phyloP scores from a whole-genome alignment of 2,329 filamentous ascomycete genomes.

The Epichloe gansuensis region DNA sequence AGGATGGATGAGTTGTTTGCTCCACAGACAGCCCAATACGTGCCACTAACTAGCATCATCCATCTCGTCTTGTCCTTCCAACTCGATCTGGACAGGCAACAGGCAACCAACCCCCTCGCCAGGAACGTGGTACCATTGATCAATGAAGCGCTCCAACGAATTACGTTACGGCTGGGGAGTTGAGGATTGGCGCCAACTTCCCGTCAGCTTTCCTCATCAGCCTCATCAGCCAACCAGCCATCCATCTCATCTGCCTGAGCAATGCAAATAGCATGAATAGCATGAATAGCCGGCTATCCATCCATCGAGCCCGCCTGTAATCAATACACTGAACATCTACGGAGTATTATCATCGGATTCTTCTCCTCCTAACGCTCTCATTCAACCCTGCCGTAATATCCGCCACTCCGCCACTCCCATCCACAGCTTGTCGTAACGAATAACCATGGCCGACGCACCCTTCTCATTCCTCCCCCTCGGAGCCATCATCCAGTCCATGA shows the following conservation, averaged over 20 bases:
- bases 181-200: too few species aligned
- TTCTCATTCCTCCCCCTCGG: conserved; percentile 62
- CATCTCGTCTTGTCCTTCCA: too few species aligned
- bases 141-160: not conserved
- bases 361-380: not conserved
- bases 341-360: too few species aligned
- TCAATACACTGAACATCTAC: not conserved
- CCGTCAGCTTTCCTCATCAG: too few species aligned
- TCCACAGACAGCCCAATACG: not conserved
- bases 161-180: not conserved
- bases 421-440: not conserved
- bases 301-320: not conserved
- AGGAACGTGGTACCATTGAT: too few species aligned
- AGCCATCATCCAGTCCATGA: conserved; percentile 71
- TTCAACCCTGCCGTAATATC: not conserved
- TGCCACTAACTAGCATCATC: too few species aligned
- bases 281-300: not conserved
- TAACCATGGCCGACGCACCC: conserved; percentile 31
- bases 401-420: too few species aligned
- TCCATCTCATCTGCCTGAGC: too few species aligned
- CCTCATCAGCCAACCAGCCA: not conserved
- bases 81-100: too few species aligned
- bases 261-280: not conserved
- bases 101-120: too few species aligned
- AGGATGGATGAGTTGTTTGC: not conserved